Percentiles rank a stretch among this genome's conserved stretches.
phyloP scores from a whole-genome alignment of 106 monocot genomes.

The Platanthera guangdongensis region DNA sequence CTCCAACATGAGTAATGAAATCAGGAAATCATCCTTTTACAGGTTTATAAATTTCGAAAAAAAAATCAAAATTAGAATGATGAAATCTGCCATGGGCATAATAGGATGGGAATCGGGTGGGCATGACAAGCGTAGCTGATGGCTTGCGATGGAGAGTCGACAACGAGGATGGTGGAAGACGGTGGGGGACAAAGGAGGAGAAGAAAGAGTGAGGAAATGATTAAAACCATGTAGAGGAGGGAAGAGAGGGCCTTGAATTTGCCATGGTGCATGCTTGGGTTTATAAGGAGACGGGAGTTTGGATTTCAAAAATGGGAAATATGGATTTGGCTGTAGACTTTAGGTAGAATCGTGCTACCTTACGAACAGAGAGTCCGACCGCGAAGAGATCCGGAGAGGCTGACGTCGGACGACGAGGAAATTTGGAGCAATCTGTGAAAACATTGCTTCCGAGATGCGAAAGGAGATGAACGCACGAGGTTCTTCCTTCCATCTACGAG shows the following conservation, averaged over 20 bases:
- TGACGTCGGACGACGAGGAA: too few species aligned
- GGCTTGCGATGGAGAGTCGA: not conserved
- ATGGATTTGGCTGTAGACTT: not conserved
- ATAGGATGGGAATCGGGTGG: slow-evolving; percentile 20
- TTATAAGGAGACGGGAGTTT: not conserved
- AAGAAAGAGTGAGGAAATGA: slow-evolving; percentile 13
- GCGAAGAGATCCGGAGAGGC: too few species aligned
- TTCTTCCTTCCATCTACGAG: too few species aligned
- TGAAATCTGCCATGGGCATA: not conserved
- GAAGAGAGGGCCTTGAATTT: not conserved
- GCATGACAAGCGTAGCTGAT: slow-evolving; percentile 30
- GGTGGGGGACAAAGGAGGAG: slow-evolving; percentile 1
- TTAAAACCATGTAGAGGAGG: slow-evolving; percentile 8
- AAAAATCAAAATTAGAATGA: too few species aligned
- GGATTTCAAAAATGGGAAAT: not conserved
- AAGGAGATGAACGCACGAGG: too few species aligned
- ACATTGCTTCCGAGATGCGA: too few species aligned
- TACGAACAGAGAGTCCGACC: too few species aligned
- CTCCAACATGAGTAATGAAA: too few species aligned
- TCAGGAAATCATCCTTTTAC: too few species aligned
- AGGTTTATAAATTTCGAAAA: too few species aligned
- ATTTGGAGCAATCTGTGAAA: too few species aligned
- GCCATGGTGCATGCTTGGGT: slow-evolving; percentile 4
- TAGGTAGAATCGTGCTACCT: too few species aligned
- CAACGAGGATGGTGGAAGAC: not conserved